These are phyloP conservation scores for Diaporthe citri DNA, from an alignment of 2,329 filamentous ascomycete species.

Conservation along the genomic window DNA sequence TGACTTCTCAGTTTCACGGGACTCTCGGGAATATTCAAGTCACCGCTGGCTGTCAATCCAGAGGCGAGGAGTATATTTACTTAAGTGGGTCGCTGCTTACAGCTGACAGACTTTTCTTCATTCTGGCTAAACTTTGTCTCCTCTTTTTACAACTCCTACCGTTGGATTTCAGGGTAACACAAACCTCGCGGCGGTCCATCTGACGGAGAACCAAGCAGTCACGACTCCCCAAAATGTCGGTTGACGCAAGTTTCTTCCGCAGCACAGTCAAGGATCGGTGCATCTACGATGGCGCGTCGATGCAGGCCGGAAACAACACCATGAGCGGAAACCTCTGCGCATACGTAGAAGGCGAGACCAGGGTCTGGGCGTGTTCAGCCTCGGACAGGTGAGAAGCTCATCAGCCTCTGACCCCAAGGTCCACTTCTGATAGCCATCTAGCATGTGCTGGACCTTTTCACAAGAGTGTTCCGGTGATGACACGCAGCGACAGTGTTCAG, in stretches of 20 bases:
- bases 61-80: background rate
- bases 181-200: background rate
- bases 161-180: background rate
- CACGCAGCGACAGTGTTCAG: background rate
- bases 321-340: constrained; percentile 10
- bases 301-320: background rate
- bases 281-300: background rate
- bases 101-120: background rate
- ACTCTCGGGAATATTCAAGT: background rate
- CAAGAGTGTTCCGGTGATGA: background rate
- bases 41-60: background rate
- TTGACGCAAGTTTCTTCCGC: background rate
- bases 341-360: background rate
- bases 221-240: background rate
- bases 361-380: constrained; percentile 10
- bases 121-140: background rate
- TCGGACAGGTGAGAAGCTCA: background rate
- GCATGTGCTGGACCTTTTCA: constrained; percentile 8
- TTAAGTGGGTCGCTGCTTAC: too few relatives aligned
- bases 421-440: background rate
- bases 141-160: background rate
- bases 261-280: constrained; percentile 6
- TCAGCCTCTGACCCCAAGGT: too few relatives aligned
- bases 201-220: background rate
- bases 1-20: background rate